Evolutionary conservation across 2,329 filamentous ascomycete species (phyloP), one percentile per base, ranked within the genome.

Genomic region (Sporothrix brasiliensis): DNA sequence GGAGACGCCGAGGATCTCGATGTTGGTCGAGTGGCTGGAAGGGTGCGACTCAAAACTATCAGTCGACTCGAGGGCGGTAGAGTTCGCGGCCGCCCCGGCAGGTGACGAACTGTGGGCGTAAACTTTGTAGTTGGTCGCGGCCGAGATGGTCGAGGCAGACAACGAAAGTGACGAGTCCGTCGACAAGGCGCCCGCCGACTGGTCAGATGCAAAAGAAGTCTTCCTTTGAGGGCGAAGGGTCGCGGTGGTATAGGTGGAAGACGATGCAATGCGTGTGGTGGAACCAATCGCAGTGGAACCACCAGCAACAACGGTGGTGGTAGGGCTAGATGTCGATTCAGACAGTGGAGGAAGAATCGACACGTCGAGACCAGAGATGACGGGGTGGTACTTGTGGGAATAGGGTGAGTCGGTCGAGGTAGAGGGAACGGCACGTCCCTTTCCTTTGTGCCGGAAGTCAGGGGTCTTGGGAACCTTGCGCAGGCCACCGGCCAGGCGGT

Each of bases 101-200:
- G 79, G 76, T 54, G 82, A 80, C 27, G 83, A 83, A 74, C 83
- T 85, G 70, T 82, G 82, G 50, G 79, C 81, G 73, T 86, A 83
- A 24, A 86, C 79, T 75, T 86, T 84, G 81, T 86, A 86, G 75
- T 88, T 88, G 58, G 83, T 82, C 19, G 79, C 81, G 53, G 86
- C 84, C 19, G 84, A 84, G 2, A 81, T 73, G 3, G 84, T 85
- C 13, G 84, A 84, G 6, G 84, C 85, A 16, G 84, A 82, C 58
- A 77, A 79, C 13, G 73, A 73, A 30, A 72, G 69, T 9, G 71
- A 68, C 4, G 72, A 70, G 6, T 56, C 21, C 4, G 58, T 54
- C 1, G 63, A 69, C 11, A 50, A 14, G 27, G 68, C 56, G 24
- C 58, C 67, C 30, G 53, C 65, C 19, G 80, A 81, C 53, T 77